These are phyloP conservation scores for Bipolaris zeicola DNA, from an alignment of 2,329 filamentous ascomycete genomes.

Conservation along the genomic window DNA sequence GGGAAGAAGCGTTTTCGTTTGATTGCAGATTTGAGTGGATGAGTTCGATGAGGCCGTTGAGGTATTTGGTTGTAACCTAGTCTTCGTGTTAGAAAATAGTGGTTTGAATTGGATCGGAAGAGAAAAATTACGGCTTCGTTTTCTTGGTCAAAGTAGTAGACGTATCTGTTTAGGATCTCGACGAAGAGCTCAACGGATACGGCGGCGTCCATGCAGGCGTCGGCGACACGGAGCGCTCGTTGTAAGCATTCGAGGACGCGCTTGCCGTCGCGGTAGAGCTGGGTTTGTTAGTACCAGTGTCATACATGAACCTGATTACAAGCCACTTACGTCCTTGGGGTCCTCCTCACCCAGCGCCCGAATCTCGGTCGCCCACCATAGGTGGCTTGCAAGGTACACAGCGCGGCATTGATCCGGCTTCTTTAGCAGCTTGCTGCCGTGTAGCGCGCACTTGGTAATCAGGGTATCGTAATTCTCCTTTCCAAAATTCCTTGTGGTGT, in stretches of 20 bases:
- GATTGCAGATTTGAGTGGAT: conserved; percentile 95
- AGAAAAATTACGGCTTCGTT: conserved; percentile 78
- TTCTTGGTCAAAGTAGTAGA: conserved; percentile 99
- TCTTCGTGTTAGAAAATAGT: neutral
- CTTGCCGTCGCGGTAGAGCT: conserved; percentile 95
- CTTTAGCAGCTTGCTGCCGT: conserved; percentile 94
- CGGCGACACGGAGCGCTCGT: conserved; percentile 90
- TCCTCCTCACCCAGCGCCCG: conserved; percentile 78
- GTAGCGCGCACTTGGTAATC: conserved; percentile 95
- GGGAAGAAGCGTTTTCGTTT: conserved; percentile 78
- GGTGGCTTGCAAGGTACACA: conserved; percentile 92
- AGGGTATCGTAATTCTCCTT: conserved; percentile 98
- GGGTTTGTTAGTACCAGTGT: conserved; percentile 13
- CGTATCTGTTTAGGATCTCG: conserved; percentile 96
- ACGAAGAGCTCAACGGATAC: conserved; percentile 98
- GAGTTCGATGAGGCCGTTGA: conserved; percentile 96
- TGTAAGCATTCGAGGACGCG: conserved; percentile 95
- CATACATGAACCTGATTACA: too few relatives aligned
- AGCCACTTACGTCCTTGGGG: conserved; percentile 69
- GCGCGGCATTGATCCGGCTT: conserved; percentile 98
- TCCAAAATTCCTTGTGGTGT: conserved; percentile 86
- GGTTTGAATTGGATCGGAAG: neutral
- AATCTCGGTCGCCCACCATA: conserved; percentile 96
- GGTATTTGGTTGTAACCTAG: conserved; percentile 89
- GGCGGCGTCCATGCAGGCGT: conserved; percentile 98